Conservation (phyloP, 129 eudicot species). For the Gnaphalium uliginosum region DNA sequence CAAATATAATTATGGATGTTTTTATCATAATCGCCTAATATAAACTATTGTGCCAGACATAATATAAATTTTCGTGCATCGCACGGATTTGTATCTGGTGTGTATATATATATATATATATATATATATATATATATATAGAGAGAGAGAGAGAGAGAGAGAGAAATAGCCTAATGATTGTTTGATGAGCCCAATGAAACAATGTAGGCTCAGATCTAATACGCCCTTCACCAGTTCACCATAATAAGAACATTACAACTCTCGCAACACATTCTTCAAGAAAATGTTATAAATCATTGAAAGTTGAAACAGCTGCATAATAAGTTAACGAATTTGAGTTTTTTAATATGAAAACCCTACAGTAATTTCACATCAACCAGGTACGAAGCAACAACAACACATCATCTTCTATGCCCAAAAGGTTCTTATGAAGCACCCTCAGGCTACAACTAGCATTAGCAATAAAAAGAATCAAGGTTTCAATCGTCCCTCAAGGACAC, state of each 20-base stretch:
- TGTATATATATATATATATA: too few relatives aligned
- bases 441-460: not conserved
- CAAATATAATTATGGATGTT: too few relatives aligned
- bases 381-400: constrained; percentile 14
- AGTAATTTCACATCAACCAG: constrained; percentile 10
- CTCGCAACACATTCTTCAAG: not conserved
- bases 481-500: constrained; percentile 46
- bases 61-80: too few relatives aligned
- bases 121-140: too few relatives aligned
- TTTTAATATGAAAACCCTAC: not conserved
- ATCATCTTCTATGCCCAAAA: constrained; percentile 16
- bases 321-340: not conserved
- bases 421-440: constrained; percentile 17
- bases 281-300: not conserved
- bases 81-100: too few relatives aligned
- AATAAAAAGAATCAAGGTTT: not conserved
- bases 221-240: not conserved
- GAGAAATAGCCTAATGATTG: not conserved
- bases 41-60: too few relatives aligned
- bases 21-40: too few relatives aligned
- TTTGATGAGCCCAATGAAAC: not conserved
- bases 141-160: too few relatives aligned
- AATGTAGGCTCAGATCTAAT: not conserved
- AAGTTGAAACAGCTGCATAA: not conserved
- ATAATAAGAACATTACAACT: not conserved